Evolutionary conservation across 345 rosid genomes (phyloP).

Genomic region (Salix caprea): DNA sequence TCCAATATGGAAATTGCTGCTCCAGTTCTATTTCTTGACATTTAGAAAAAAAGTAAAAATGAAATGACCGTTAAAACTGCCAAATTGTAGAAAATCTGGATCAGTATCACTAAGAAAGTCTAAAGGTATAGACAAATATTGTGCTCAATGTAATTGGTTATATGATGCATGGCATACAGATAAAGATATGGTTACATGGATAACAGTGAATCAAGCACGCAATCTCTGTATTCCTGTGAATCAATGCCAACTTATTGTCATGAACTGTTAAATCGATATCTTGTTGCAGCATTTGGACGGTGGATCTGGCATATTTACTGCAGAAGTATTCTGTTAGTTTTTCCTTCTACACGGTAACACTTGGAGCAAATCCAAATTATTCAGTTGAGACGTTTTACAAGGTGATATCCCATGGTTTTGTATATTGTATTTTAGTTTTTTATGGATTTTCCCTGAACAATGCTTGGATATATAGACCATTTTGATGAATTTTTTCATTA

Average conservation of each 20-base stretch:
- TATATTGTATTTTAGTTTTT: background rate
- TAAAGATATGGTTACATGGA: background rate
- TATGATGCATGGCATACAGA: background rate
- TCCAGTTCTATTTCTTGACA: background rate
- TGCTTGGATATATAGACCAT: background rate
- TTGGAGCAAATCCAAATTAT: slow-evolving; percentile 86
- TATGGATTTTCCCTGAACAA: background rate
- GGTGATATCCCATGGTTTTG: slow-evolving; percentile 37
- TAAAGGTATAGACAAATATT: background rate
- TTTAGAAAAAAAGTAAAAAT: background rate
- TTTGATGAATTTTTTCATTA: background rate
- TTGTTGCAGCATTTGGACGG: slow-evolving; percentile 76
- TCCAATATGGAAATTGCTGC: background rate
- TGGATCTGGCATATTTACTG: slow-evolving; percentile 80
- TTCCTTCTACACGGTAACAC: slow-evolving; percentile 79
- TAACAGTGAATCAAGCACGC: background rate
- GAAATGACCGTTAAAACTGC: background rate
- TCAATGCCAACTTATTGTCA: slow-evolving; percentile 3
- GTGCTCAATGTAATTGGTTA: background rate
- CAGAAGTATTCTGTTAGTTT: slow-evolving; percentile 68
- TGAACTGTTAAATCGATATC: slow-evolving; percentile 9
- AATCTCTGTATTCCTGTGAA: background rate
- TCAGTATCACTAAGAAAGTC: background rate
- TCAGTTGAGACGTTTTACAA: slow-evolving; percentile 80
- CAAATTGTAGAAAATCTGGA: background rate